Conservation (phyloP, 371 early-diverging fungal species). For the Catenaria anguillulae region DNA sequence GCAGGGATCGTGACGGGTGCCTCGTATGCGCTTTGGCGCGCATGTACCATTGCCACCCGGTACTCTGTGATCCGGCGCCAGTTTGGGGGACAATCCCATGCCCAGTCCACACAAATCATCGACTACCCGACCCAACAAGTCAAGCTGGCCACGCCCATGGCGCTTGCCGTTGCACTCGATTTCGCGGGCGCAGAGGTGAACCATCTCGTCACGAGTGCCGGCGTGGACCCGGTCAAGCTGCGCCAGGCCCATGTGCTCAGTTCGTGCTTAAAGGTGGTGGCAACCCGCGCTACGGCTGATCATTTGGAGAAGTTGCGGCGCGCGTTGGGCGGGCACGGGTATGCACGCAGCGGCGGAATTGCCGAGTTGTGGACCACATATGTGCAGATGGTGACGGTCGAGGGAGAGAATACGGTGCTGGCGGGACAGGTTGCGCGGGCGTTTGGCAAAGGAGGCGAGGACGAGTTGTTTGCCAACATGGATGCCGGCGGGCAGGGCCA, state of each 20-base stretch:
- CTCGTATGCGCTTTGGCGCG: neutral
- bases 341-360: neutral
- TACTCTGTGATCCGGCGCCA: conserved; percentile 1
- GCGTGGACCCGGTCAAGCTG: neutral
- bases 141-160: neutral
- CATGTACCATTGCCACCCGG: neutral
- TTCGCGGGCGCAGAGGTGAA: neutral
- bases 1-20: conserved; percentile 4
- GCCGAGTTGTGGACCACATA: neutral
- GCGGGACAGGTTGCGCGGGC: neutral
- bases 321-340: conserved; percentile 6
- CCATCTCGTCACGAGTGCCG: neutral
- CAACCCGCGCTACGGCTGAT: neutral
- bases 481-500: no score
- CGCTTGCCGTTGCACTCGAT: neutral
- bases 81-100: neutral
- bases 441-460: neutral
- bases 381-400: conserved; percentile 3
- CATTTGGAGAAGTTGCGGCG: neutral
- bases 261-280: neutral
- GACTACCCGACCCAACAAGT: conserved; percentile 1
- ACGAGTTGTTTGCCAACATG: neutral
- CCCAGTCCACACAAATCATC: neutral
- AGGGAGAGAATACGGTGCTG: conserved; percentile 6
- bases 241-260: neutral